Conservation (phyloP, 129 eudicot species). For the Apium graveolens region DNA sequence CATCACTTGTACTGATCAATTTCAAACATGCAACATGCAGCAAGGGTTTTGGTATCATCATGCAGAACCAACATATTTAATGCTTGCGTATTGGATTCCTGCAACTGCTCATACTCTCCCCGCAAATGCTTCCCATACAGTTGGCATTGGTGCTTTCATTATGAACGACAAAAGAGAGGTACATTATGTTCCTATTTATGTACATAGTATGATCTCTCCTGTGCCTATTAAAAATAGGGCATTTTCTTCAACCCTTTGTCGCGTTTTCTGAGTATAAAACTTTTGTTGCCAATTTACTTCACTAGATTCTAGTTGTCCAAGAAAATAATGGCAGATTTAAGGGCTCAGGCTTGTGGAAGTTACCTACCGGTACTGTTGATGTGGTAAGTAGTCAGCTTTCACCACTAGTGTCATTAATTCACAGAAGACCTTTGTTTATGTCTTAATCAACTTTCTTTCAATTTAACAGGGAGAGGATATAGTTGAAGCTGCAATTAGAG, state of each 20-base stretch:
- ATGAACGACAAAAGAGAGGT: conserved; percentile 39
- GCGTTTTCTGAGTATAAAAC: not conserved
- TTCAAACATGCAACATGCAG: conserved; percentile 13
- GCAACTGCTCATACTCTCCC: conserved; percentile 36
- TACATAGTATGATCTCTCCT: not conserved
- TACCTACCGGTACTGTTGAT: conserved; percentile 54
- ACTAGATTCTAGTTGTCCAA: conserved; percentile 56
- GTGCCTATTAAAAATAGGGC: not conserved
- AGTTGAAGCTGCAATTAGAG: conserved; percentile 50
- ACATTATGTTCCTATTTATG: not conserved
- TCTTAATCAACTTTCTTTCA: not conserved
- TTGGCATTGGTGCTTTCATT: conserved; percentile 46
- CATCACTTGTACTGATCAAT: not conserved
- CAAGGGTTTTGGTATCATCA: conserved; percentile 76
- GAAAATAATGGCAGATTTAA: conserved; percentile 41
- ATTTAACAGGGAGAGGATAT: conserved; percentile 47
- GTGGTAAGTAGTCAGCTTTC: conserved; percentile 20
- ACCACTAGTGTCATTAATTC: not conserved
- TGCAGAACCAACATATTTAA: conserved; percentile 50
- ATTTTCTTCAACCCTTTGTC: not conserved
- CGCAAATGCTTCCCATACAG: conserved; percentile 58
- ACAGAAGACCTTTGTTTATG: not conserved
- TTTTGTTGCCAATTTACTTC: not conserved
- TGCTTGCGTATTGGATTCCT: conserved; percentile 63
- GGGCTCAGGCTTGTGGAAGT: conserved; percentile 47